Percentiles rank a stretch among this genome's conserved stretches.
phyloP scores from a whole-genome alignment of 1,284 basidiomycete genomes.

The Tylopilus sp. region DNA sequence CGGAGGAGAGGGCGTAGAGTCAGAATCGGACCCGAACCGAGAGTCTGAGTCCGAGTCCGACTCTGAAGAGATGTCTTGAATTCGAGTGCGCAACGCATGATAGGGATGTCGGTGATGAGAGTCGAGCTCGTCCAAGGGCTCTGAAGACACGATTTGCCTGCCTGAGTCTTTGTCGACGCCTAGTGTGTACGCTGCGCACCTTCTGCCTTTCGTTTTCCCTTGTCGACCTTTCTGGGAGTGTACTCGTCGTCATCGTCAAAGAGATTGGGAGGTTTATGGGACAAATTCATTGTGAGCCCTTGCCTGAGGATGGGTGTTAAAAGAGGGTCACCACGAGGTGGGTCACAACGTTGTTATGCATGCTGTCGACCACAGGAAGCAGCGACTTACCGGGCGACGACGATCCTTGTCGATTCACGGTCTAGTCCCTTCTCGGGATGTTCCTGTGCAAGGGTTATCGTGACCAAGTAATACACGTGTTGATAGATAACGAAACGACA shows the following conservation, averaged over 20 bases:
- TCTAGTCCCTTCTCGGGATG: neutral
- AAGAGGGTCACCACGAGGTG: neutral
- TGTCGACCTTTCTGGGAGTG: slow-evolving; percentile 13
- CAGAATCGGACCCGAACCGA: slow-evolving; percentile 3
- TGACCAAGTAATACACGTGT: neutral
- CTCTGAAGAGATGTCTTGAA: slow-evolving; percentile 3
- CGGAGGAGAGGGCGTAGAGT: slow-evolving; percentile 3
- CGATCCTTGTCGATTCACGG: neutral
- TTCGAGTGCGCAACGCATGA: neutral
- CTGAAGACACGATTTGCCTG: slow-evolving; percentile 8
- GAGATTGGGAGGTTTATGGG: slow-evolving; percentile 15
- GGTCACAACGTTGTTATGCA: neutral
- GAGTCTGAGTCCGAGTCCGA: slow-evolving; percentile 9
- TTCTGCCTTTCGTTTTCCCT: slow-evolving; percentile 25
- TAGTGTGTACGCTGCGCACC: slow-evolving; percentile 5
- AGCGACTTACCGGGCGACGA: slow-evolving; percentile 2
- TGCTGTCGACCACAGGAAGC: neutral
- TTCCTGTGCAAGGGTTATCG: slow-evolving; percentile 2
- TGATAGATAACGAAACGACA: neutral
- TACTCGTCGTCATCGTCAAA: slow-evolving; percentile 8
- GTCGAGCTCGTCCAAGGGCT: neutral
- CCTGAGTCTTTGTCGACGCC: neutral
- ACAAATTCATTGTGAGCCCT: slow-evolving; percentile 1
- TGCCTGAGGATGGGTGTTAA: neutral
- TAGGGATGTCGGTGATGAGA: neutral